Evolutionary conservation across 108 stramenopile genomes (phyloP).

Genomic region (Asterionellopsis glacialis): DNA sequence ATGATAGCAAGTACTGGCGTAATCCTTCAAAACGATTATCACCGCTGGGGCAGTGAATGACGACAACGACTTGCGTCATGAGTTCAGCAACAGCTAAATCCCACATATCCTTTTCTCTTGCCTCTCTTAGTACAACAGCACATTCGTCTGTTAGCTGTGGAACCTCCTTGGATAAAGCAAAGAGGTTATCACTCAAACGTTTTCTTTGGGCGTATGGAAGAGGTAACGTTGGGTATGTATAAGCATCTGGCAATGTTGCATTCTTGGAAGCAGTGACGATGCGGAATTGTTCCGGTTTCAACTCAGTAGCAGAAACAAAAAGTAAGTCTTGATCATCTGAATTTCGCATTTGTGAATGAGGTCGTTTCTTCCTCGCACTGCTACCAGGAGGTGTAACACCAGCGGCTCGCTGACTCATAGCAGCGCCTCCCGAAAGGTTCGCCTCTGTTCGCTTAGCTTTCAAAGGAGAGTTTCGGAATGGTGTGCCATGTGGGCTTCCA

Average conservation of each 20-base stretch:
- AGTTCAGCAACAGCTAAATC: conserved; percentile 81
- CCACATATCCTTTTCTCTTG: conserved; percentile 64
- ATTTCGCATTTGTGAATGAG: conserved; percentile 14
- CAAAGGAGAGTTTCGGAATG: background rate
- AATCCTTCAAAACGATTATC: conserved; percentile 71
- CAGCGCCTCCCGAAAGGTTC: conserved; percentile 1
- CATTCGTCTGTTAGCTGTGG: conserved; percentile 66
- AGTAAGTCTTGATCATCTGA: conserved; percentile 43
- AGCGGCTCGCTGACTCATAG: background rate
- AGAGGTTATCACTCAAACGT: conserved; percentile 69
- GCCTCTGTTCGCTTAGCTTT: background rate
- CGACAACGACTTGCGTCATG: conserved; percentile 75
- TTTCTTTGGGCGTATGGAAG: conserved; percentile 74
- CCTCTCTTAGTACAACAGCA: conserved; percentile 66
- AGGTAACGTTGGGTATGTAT: conserved; percentile 59
- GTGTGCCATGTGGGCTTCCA: background rate
- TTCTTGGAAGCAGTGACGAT: conserved; percentile 32
- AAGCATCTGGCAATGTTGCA: conserved; percentile 30
- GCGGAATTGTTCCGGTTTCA: conserved; percentile 65
- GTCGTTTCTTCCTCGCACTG: conserved; percentile 15
- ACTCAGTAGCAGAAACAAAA: conserved; percentile 59
- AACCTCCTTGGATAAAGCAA: conserved; percentile 63
- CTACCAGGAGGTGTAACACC: background rate
- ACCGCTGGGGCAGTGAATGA: conserved; percentile 52
- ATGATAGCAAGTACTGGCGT: conserved; percentile 54